Conservation (phyloP, 352 stramenopile species). For the Globisporangium paddicum region DNA sequence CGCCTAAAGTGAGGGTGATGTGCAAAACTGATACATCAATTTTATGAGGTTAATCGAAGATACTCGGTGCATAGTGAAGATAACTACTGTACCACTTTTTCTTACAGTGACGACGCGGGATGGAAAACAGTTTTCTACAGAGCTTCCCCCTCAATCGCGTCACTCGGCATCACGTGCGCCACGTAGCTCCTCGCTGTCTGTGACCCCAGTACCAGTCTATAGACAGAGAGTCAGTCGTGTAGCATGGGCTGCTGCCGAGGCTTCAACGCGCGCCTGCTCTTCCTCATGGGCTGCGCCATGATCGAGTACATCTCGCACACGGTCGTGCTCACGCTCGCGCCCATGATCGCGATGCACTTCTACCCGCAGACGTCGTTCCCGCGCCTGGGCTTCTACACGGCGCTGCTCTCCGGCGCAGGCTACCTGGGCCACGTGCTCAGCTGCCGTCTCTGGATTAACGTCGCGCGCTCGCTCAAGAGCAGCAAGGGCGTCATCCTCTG, state of each 20-base stretch:
- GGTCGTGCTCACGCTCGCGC: conserved; percentile 60
- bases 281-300: conserved; percentile 75
- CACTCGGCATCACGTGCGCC: too few relatives aligned
- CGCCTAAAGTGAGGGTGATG: too few relatives aligned
- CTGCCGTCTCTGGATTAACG: conserved; percentile 78
- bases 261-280: conserved; percentile 69
- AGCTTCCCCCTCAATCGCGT: too few relatives aligned
- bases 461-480: conserved; percentile 65
- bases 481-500: conserved; percentile 81
- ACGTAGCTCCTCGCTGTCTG: background rate
- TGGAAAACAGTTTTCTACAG: too few relatives aligned
- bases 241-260: conserved; percentile 53
- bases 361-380: conserved; percentile 70
- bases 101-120: too few relatives aligned
- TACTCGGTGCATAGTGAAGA: too few relatives aligned
- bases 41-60: too few relatives aligned
- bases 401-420: conserved; percentile 55
- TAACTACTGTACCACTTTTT: too few relatives aligned
- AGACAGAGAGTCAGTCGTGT: too few relatives aligned
- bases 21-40: too few relatives aligned
- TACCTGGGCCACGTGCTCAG: conserved; percentile 68
- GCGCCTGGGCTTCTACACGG: conserved; percentile 73
- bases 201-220: background rate
- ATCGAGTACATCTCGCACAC: conserved; percentile 76
- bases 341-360: conserved; percentile 76